A percentile compares a stretch with the other conserved stretches of the same genome.
Conservation (phyloP, 768 basidiomycete species). For the Auriscalpium microsporum region DNA sequence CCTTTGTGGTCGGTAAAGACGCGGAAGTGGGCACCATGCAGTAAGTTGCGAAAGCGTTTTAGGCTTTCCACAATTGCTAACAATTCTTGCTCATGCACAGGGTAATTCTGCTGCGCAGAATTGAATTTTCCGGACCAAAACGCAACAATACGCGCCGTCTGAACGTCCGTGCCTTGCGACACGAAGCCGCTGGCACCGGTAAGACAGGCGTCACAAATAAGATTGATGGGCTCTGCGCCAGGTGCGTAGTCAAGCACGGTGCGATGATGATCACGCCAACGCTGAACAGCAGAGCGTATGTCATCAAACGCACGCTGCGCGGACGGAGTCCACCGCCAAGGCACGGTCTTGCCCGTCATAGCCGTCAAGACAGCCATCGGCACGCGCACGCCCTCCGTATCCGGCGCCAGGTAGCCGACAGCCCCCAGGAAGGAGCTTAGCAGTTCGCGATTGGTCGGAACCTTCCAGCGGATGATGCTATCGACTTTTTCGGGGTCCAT, state of each 20-base stretch:
- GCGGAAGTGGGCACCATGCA: conserved; percentile 18
- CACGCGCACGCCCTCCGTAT: too few species aligned
- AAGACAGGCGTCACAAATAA: conserved; percentile 16
- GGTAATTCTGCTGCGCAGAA: conserved; percentile 17
- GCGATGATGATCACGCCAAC: conserved; percentile 1
- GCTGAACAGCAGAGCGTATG: conserved; percentile 10
- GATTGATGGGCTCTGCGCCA: conserved; percentile 10
- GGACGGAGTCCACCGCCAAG: too few species aligned
- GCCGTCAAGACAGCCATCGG: too few species aligned
- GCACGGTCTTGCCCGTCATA: too few species aligned
- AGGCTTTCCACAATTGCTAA: conserved; percentile 29
- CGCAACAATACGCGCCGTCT: conserved; percentile 17
- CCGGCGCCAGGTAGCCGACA: too few species aligned
- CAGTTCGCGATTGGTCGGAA: too few species aligned
- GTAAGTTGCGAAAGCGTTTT: conserved; percentile 22
- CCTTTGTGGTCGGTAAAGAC: conserved; percentile 24
- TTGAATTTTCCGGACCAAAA: conserved; percentile 25
- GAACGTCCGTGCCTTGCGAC: conserved; percentile 21
- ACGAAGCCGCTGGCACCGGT: conserved; percentile 17
- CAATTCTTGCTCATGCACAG: too few species aligned
- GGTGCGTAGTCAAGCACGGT: conserved; percentile 10
- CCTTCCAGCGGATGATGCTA: too few species aligned
- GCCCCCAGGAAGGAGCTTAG: too few species aligned
- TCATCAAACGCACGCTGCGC: conserved; percentile 17
- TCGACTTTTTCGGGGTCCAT: too few species aligned